Evolutionary conservation across 768 basidiomycete genomes (phyloP), one percentile per base, ranked within the genome.

Genomic region (Clitopilus hobsonii): DNA sequence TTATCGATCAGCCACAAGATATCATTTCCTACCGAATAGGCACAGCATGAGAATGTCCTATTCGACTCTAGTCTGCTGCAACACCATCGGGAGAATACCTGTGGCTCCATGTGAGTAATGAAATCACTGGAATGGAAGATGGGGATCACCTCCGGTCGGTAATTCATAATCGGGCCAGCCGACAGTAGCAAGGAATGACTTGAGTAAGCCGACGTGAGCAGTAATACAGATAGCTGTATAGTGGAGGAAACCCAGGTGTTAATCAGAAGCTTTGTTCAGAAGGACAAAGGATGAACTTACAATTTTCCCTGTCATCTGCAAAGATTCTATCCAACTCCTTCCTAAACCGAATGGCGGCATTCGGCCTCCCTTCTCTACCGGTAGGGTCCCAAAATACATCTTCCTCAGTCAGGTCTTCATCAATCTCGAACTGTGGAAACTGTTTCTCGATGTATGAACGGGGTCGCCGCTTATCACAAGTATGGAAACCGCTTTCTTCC

Each of bases 401-500:
- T 14, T 82, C 72, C 63, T 91, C 88, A 0, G 76, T 67, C 53
- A 91, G 80, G 0, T 74, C 79, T 0, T 65, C 63, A 60, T 90
- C 86, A 38, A 89, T 77, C 5, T 51, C 59, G 62, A 84, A 84
- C 4, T 69, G 64, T 0, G 84, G 83, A 61, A 82, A 89, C 5
- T 73, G 58, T 0, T 54, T 54, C 0, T 66, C 60, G 56, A 91
- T 84, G 53, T 79, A 74, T 0, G 79, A 73, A 25, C 69, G 72
- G 1, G 75, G 71, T 20, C 74, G 72, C 13, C 89, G 80, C 59
- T 80, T 78, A 66, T 91, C 89, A 61, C 87, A 89, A 0, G 88
- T 89, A 56, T 89, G 87, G 1, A 81, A 75, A 0, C 88, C 82
- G 56, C 81, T 80, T 57, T 76, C 77, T 65, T 91, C 89, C 24